These are phyloP conservation scores for Fusarium pseudonygamai DNA, from an alignment of 2,329 filamentous ascomycete species.

Conservation along the genomic window DNA sequence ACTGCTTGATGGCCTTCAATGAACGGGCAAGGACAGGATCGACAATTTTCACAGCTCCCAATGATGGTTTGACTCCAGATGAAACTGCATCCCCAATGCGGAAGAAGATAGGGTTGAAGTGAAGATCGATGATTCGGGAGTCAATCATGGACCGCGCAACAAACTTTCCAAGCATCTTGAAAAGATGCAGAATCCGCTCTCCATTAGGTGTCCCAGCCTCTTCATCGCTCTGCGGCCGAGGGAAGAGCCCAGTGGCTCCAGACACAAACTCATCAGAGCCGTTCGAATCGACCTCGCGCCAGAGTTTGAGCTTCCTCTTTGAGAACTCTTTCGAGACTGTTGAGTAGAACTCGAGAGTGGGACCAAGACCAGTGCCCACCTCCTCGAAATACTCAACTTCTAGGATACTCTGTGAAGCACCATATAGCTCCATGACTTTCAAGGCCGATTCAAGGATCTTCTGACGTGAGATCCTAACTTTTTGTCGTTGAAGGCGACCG, in stretches of 20 bases:
- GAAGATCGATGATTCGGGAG: slow-evolving; percentile 95
- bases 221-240: slow-evolving; percentile 85
- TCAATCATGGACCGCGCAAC: slow-evolving; percentile 98
- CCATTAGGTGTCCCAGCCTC: slow-evolving; percentile 79
- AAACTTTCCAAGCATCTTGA: slow-evolving; percentile 95
- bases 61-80: slow-evolving; percentile 76
- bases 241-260: slow-evolving; percentile 86
- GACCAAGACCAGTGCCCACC: slow-evolving; percentile 93
- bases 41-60: slow-evolving; percentile 89
- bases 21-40: slow-evolving; percentile 88
- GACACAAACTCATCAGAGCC: slow-evolving; percentile 84
- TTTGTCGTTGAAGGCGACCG: slow-evolving; percentile 91
- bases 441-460: slow-evolving; percentile 96
- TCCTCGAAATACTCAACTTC: slow-evolving; percentile 99
- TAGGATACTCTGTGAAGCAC: slow-evolving; percentile 92
- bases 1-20: slow-evolving; percentile 86
- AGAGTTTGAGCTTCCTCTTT: slow-evolving; percentile 95
- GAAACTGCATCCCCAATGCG: slow-evolving; percentile 79
- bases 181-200: slow-evolving; percentile 87
- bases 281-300: slow-evolving; percentile 87
- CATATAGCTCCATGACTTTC: slow-evolving; percentile 99
- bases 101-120: slow-evolving; percentile 98
- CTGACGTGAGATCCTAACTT: slow-evolving; percentile 95
- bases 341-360: slow-evolving; percentile 97
- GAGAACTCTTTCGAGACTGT: slow-evolving; percentile 97